These are phyloP conservation scores for Solanum paucissectum DNA, from an alignment of 257 asterid species.

Conservation along the genomic window DNA sequence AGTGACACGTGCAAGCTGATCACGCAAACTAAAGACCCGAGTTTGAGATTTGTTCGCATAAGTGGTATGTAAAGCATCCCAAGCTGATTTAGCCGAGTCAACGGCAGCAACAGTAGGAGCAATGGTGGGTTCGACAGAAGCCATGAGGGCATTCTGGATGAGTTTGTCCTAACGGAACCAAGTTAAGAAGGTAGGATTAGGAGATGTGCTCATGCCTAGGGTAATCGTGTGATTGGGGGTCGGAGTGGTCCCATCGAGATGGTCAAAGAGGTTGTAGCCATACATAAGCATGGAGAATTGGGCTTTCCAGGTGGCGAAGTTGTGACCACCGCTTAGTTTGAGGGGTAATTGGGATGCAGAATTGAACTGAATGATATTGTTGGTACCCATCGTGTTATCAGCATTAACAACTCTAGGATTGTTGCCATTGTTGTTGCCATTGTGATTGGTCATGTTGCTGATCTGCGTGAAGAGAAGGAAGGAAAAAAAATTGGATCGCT, in stretches of 20 bases:
- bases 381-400: not conserved
- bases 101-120: not conserved
- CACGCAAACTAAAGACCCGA: not conserved
- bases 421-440: not conserved
- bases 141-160: not conserved
- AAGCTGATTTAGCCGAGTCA: not conserved
- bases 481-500: no score
- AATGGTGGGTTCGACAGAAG: not conserved
- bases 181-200: not conserved
- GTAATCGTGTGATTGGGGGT: not conserved
- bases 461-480: not conserved
- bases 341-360: not conserved
- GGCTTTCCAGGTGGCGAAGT: not conserved
- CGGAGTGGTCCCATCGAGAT: no score
- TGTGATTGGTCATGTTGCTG: not conserved
- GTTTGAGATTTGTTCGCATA: not conserved
- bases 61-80: not conserved
- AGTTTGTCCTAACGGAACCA: not conserved
- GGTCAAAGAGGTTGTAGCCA: not conserved
- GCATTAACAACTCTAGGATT: not conserved
- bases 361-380: not conserved
- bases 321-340: not conserved
- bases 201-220: not conserved
- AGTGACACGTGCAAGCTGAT: not conserved
- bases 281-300: not conserved